Evolutionary conservation across 192 early-diverging fungal genomes (phyloP), one percentile per base, ranked within the genome.

Genomic region (Umbelopsis sp.): DNA sequence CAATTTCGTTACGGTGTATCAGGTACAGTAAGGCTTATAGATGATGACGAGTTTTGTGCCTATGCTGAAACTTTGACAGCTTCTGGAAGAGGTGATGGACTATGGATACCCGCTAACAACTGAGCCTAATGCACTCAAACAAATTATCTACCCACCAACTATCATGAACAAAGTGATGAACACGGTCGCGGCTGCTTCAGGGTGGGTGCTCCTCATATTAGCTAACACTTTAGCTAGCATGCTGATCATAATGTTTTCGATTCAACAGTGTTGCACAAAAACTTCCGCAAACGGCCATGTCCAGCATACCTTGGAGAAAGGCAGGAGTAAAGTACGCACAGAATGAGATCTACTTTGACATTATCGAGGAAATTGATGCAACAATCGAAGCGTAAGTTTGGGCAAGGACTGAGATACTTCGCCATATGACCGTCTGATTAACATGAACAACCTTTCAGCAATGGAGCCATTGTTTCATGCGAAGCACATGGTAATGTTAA

Each of bases 321-420:
- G 81, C 86, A 25, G 94, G 94, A 25, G 91, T 97, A 44, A 91
- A 93, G 76, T 94, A 98, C 72, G 82, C 87, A 2, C 88, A 88
- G 51, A 98, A 98, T 83, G 95, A 98, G 79, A 91, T 98, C 66
- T 96, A 93, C 72, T 90, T 98, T 72, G 97, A 98, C 73, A 85
- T 98, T 22, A 79, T 91, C 20, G 97, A 98, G 82, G 90, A 92
- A 37, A 84, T 98, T 30, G 92, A 98, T 79, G 89, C 90, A 3
- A 90, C 94, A 15, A 78, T 95, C 12, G 93, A 94, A 73, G 79
- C 78, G 88, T 89, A 78, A 66, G 77, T 46, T 48, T 5, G 5
- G 46, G 61, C 27, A 46, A 53, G 49, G 5, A 78, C 12, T 23
- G 11, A 22, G 11, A 15, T n/a, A 15, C 23, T 12, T 73, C 2